A percentile compares a stretch with the other conserved stretches of the same genome.
These are phyloP conservation scores for Termitomyces sp. DNA, from an alignment of 768 basidiomycete species.

Conservation along the genomic window DNA sequence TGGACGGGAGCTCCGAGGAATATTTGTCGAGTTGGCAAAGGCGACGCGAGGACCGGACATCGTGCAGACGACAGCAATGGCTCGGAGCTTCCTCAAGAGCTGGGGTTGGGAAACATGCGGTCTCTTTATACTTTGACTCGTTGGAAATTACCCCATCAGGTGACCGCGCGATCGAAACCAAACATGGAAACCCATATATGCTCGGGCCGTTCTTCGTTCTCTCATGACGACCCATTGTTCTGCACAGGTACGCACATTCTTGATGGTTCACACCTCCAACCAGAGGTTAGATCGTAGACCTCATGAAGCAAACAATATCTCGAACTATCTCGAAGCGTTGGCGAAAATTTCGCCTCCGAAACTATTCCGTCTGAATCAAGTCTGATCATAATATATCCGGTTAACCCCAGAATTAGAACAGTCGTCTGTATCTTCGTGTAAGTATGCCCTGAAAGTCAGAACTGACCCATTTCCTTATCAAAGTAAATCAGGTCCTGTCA, in stretches of 20 bases:
- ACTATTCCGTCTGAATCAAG: background rate
- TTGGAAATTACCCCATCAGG: constrained; percentile 8
- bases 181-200: background rate
- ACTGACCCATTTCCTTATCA: background rate
- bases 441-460: background rate
- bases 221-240: background rate
- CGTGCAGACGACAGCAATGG: constrained; percentile 12
- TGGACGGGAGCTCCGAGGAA: constrained; percentile 14
- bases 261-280: background rate
- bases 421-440: too few relatives aligned
- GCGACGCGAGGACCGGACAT: constrained; percentile 19
- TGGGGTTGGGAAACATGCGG: constrained; percentile 14
- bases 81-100: constrained; percentile 14
- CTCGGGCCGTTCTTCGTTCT: background rate
- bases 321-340: too few relatives aligned
- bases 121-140: constrained; percentile 10
- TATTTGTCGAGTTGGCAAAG: constrained; percentile 20
- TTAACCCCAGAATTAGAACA: background rate
- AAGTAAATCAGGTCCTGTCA: background rate
- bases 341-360: too few relatives aligned
- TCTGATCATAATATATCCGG: too few relatives aligned
- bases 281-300: background rate
- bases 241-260: background rate
- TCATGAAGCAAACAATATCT: too few relatives aligned
- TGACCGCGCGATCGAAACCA: constrained; percentile 17